Conservation (phyloP, 306 rosid genomes). For the Boehmeria nivea region DNA sequence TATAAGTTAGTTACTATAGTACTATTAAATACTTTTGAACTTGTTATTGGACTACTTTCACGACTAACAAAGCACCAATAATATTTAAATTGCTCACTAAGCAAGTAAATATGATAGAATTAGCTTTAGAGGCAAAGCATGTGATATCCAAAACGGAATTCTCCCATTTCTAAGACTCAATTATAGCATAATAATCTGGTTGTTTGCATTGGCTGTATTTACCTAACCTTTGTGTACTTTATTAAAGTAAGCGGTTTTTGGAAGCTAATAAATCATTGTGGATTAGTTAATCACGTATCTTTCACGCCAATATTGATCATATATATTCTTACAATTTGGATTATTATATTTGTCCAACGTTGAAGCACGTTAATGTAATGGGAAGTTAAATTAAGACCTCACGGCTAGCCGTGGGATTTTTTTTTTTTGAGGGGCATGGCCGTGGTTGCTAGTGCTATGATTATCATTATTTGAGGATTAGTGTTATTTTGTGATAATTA, state of each 20-base stretch:
- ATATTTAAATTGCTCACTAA: neutral
- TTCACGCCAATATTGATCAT: neutral
- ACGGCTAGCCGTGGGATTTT: too few relatives aligned
- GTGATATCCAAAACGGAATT: neutral
- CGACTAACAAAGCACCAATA: neutral
- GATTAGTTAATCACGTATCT: conserved; percentile 5
- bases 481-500: too few relatives aligned
- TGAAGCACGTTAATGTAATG: too few relatives aligned
- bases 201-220: conserved; percentile 4
- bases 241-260: neutral
- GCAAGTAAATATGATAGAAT: neutral
- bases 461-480: too few relatives aligned
- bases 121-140: neutral
- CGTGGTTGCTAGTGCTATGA: too few relatives aligned
- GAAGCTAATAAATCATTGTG: conserved; percentile 8
- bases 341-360: too few relatives aligned
- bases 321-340: too few relatives aligned
- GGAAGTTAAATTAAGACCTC: too few relatives aligned
- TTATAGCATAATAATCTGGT: neutral
- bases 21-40: too few relatives aligned
- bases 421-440: too few relatives aligned
- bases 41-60: too few relatives aligned
- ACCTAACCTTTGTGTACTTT: conserved; percentile 4
- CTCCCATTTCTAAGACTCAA: conserved; percentile 13
- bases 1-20: too few relatives aligned